Base-by-base conservation (phyloP, 2,329 filamentous ascomycete species). In the Myriosclerotinia curreyana region DNA sequence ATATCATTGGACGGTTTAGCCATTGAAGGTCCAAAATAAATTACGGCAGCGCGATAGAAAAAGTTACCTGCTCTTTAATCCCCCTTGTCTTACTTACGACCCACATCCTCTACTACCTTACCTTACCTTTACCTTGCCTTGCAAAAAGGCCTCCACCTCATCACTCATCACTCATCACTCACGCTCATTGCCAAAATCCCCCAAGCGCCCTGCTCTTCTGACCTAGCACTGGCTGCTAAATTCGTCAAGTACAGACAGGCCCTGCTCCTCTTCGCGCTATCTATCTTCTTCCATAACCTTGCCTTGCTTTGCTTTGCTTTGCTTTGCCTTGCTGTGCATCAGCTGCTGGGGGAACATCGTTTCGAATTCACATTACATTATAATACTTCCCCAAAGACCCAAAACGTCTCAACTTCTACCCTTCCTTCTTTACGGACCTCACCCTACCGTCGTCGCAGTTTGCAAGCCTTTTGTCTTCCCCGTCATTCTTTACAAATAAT, bases 331-430 rank as follows among this genome's bases (percentile, higher is more conserved):
- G 40, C 63, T 62, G 60, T 64, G 59, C 63, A 56, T 65, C 65
- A 64, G 59, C 66, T 63, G 54, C 65, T 54, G 58, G 66, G 67
- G 65, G 69, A 68, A 65, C 54, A 42, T 51, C 28, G 53, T 65
- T 67, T 60, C 50, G 64, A 65, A 56, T 58, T 67, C 66, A 69
- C 69, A 66, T 71, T 72, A 71, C 28, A 31, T 31, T 31, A 31
- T 71, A 72, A 71, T 73, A 74, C 66, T 69, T 69, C 66, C 61
- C 61, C 61, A 60, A 64, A 60, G 48, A 64, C 65, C 64, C 62
- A 60, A 55, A 54, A 66, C 64, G 50, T 62, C 40, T 65, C 61
- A 61, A 48, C 55, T 49, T 62, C 40, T 51, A 53, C 58, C 61
- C 63, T 67, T 66, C 64, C 56, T 66, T 62, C 66, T 49, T 65